A percentile compares a stretch with the other conserved stretches of the same genome.
phyloP scores from a whole-genome alignment of 2,329 filamentous ascomycete species.

The Huntiella decipiens region DNA sequence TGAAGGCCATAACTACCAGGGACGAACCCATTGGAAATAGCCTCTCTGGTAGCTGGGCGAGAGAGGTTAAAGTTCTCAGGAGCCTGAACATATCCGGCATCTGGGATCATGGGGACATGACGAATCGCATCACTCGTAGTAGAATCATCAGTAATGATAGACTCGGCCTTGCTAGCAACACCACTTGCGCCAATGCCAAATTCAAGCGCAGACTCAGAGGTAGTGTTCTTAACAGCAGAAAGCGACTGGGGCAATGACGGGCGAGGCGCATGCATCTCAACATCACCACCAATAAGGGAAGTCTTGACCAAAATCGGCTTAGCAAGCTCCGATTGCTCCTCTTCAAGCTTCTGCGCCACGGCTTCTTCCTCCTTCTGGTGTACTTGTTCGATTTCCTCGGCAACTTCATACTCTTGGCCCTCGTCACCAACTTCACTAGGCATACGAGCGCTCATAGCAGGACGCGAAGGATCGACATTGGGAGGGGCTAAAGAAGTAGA shows the following conservation, averaged over 20 bases:
- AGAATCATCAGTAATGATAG: slow-evolving; percentile 41
- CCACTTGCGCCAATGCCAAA: slow-evolving; percentile 49
- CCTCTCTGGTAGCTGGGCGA: slow-evolving; percentile 48
- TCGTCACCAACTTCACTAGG: slow-evolving; percentile 69
- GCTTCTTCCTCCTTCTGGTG: slow-evolving; percentile 49
- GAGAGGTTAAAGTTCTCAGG: slow-evolving; percentile 30
- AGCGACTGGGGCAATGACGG: slow-evolving; percentile 62
- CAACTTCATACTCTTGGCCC: slow-evolving; percentile 64
- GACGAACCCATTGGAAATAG: slow-evolving; percentile 51
- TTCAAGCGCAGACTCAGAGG: slow-evolving; percentile 72
- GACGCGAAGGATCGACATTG: slow-evolving; percentile 29
- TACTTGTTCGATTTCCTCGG: slow-evolving; percentile 28
- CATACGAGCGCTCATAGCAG: slow-evolving; percentile 53
- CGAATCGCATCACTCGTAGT: slow-evolving; percentile 86
- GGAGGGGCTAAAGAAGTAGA: slow-evolving; percentile 4
- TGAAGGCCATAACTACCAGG: slow-evolving; percentile 87
- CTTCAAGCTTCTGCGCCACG: slow-evolving; percentile 28
- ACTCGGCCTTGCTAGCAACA: slow-evolving; percentile 18
- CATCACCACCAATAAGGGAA: slow-evolving; percentile 54
- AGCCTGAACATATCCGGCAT: slow-evolving; percentile 89
- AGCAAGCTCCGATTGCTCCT: slow-evolving; percentile 14
- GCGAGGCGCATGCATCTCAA: slow-evolving; percentile 77
- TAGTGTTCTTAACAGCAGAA: slow-evolving; percentile 68
- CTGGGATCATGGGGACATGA: slow-evolving; percentile 81
- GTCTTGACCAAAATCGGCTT: slow-evolving; percentile 13